Evolutionary conservation across 371 early-diverging fungal genomes (phyloP).

Genomic region (Mucor irregularis): DNA sequence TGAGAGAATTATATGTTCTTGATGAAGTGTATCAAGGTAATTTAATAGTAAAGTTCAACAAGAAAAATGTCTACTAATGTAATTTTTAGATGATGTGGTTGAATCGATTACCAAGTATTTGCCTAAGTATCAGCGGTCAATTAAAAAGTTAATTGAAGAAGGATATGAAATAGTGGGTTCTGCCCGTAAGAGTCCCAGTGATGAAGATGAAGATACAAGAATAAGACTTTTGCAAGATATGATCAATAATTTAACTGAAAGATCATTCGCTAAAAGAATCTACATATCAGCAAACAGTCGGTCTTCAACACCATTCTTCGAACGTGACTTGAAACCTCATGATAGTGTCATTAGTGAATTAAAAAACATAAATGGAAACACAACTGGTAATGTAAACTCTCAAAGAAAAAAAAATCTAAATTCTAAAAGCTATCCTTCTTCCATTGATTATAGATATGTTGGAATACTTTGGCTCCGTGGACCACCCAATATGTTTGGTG

Average conservation of each 20-base stretch:
- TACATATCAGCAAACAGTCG: constrained; percentile 7
- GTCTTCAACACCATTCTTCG: too few species aligned
- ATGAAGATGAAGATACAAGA: constrained; percentile 5
- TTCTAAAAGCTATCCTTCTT: too few species aligned
- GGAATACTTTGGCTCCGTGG: constrained; percentile 7
- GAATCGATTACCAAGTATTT: too few species aligned
- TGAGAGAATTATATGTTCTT: too few species aligned
- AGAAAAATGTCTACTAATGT: not conserved
- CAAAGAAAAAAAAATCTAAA: too few species aligned
- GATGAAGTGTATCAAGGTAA: too few species aligned
- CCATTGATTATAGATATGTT: not conserved
- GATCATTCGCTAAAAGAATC: not conserved
- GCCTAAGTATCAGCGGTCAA: constrained; percentile 5
- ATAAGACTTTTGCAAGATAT: constrained; percentile 7
- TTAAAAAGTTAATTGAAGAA: not conserved
- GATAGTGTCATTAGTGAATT: too few species aligned
- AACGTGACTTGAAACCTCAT: too few species aligned
- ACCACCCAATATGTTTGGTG: constrained; percentile 14
- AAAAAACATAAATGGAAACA: too few species aligned
- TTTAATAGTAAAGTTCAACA: too few species aligned
- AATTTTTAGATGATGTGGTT: too few species aligned
- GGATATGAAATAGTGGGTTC: constrained; percentile 5
- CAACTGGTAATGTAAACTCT: too few species aligned
- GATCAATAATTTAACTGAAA: constrained; percentile 5
- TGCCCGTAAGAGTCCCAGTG: not conserved